Evolutionary conservation across 768 basidiomycete species (phyloP), one percentile per base, ranked within the genome.

Genomic region (Leccinellum luteum): DNA sequence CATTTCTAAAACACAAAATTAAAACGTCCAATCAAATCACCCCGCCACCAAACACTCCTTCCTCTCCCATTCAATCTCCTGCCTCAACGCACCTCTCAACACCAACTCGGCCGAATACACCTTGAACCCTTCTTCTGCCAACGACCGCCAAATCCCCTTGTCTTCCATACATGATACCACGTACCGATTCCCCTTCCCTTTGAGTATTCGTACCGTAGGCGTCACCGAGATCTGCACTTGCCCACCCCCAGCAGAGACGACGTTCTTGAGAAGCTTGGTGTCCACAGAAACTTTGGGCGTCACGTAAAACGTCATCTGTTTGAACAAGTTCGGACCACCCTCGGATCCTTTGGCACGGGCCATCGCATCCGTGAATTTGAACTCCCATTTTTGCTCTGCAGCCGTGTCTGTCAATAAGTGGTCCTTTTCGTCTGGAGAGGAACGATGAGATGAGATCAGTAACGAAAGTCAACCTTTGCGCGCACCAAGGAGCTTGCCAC

Each of bases 41-140:
- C 60, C 59, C 3, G 52, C 52, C 12, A 68, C 55, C 13, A 73
- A 30, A 47, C 61, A 73, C 21, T 58, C 65, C 13, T 51, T 66
- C 45, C 79, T 78, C 25, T 89, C 79, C 83, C 84, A 89, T 23
- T 84, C 82, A 21, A 90, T 75, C 62, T 85, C 72, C 68, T 92
- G 92, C 58, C 76, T 83, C 67, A 92, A 68, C 1, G 84, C 82
- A 0, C 79, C 83, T 32, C 76, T 82, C 57, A 92, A 70, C 14
- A 94, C 69, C 27, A 93, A 73, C 66, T 92, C 90, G 28, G 81
- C 79, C 0, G 79, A 80, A 70, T 90, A 92, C n/a, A 93, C 78
- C 19, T 76, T 76, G 61, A 79, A 74, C 0, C 81, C 76, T 14
- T 74, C 74, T 19, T 81, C 65, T 0, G 74, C 75, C 41, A 92